A percentile compares a stretch with the other conserved stretches of the same genome.
phyloP scores from a whole-genome alignment of 1,284 basidiomycete genomes.

The Papiliotrema laurentii region DNA sequence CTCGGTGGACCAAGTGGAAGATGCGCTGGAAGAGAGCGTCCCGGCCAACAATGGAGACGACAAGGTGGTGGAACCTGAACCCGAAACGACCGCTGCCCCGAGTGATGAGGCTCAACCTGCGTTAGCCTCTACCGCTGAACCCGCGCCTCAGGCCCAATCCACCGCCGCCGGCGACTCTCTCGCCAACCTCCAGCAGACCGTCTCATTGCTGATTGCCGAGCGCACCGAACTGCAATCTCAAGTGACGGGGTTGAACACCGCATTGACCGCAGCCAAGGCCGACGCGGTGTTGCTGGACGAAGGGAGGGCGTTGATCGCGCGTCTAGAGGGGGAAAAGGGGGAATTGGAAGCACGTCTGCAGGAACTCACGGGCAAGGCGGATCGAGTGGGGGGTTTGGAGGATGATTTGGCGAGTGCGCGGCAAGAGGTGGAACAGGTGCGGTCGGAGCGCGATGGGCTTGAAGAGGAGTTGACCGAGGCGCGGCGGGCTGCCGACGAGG shows the following conservation, averaged over 20 bases:
- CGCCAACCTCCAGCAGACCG: conserved; percentile 32
- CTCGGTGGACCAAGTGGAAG: not conserved
- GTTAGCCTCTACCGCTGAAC: not conserved
- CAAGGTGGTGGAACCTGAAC: conserved; percentile 31
- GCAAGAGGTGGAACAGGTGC: conserved; percentile 9
- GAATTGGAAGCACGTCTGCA: conserved; percentile 15
- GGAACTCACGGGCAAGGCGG: conserved; percentile 11
- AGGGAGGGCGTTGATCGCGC: conserved; percentile 23
- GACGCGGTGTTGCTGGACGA: conserved; percentile 34
- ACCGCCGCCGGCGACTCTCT: no score
- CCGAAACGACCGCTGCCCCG: not conserved
- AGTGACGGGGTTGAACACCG: conserved; percentile 18
- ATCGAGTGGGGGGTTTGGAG: conserved; percentile 13
- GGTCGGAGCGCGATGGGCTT: conserved; percentile 8
- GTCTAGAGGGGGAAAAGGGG: conserved; percentile 34
- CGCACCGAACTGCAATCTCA: conserved; percentile 34
- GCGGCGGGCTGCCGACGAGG: conserved; percentile 7
- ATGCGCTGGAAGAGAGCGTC: not conserved
- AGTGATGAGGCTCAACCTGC: not conserved
- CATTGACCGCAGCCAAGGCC: conserved; percentile 23
- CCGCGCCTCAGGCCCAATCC: no score
- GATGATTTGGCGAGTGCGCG: conserved; percentile 10
- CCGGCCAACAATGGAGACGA: not conserved
- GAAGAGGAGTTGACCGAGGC: conserved; percentile 7
- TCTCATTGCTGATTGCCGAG: conserved; percentile 39